Evolutionary conservation across 75 land plant species (phyloP), one percentile per base, ranked within the genome.

Genomic region (Chamaecyparis obtusa): DNA sequence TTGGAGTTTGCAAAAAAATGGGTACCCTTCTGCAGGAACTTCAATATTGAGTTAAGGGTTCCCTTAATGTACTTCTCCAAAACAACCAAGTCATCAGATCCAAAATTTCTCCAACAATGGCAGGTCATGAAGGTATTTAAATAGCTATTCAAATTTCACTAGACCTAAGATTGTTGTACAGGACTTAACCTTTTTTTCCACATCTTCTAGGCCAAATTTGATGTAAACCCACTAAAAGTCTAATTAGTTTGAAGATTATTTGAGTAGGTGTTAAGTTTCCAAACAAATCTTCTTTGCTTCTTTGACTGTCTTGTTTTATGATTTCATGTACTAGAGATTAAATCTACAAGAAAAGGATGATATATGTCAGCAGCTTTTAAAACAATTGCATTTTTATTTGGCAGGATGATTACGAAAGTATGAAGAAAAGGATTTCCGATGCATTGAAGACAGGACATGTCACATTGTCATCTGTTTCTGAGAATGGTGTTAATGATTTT

Each of bases 11-110:
- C 86, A 33, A 39, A 37, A 85, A 86, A 41, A 86, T 85, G 86
- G 86, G 77, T 85, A 4, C 46, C 86, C 80, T 85, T 85, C 49
- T 85, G 86, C 32, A 60, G 32, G 17, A 85, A 60, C 2, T 85
- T 19, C 16, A 37, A 85, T 44, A 41, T 85, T 15, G 48, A 64
- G 77, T 7, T 41, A 36, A 60, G 86, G 44, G 44, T 76, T 19
- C 86, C 86, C 3, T 27, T 64, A 44, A n/a, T 44, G 46, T 85
- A 69, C 15, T 85, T 85, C 30, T 49, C 35, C 85, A 84, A 35
- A 32, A 1, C 55, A 55, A 3, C 37, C 60, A 33, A 35, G 17
- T n/a, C 54, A 10, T 84, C 39, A 19, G 41, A 84, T 84, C 39
- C 60, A 32, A 35, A 33, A 17, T 55, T 14, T 55, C 21, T 84